A percentile compares a stretch with the other conserved stretches of the same genome.
Conservation (phyloP, 768 basidiomycete species). For the Jaapia argillacea region DNA sequence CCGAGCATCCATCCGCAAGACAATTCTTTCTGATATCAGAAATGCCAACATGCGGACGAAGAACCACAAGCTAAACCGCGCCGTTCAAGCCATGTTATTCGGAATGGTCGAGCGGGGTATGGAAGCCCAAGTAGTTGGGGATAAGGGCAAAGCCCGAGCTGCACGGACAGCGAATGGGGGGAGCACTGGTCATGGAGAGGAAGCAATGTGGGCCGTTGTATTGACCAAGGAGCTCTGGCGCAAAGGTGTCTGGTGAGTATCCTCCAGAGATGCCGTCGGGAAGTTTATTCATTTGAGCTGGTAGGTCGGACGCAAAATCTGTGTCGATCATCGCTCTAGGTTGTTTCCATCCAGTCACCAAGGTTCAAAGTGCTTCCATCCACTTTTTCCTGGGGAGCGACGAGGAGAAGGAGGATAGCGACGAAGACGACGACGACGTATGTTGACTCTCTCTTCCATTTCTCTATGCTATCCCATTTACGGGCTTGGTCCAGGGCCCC, state of each 20-base stretch:
- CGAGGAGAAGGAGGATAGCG: constrained; percentile 60
- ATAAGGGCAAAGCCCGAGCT: constrained; percentile 68
- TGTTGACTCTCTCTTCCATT: too few relatives aligned
- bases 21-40: constrained; percentile 88
- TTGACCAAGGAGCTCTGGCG: constrained; percentile 91
- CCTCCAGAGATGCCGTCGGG: too few relatives aligned
- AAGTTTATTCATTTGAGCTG: too few relatives aligned
- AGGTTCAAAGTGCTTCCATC: constrained; percentile 89
- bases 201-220: constrained; percentile 97
- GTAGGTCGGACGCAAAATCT: constrained; percentile 82
- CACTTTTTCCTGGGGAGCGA: constrained; percentile 96
- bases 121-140: constrained; percentile 68
- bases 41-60: constrained; percentile 82
- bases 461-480: constrained; percentile 3
- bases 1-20: constrained; percentile 80
- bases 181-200: constrained; percentile 49
- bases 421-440: constrained; percentile 58
- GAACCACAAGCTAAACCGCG: constrained; percentile 93
- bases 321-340: constrained; percentile 88
- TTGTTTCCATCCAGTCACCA: constrained; percentile 87
- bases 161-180: constrained; percentile 27
- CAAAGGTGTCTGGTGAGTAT: constrained; percentile 77
- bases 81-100: constrained; percentile 93
- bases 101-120: constrained; percentile 93
- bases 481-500: constrained; percentile 31